Conservation (phyloP, 2,329 filamentous ascomycete species). For the Endoconidiophora laricicola region DNA sequence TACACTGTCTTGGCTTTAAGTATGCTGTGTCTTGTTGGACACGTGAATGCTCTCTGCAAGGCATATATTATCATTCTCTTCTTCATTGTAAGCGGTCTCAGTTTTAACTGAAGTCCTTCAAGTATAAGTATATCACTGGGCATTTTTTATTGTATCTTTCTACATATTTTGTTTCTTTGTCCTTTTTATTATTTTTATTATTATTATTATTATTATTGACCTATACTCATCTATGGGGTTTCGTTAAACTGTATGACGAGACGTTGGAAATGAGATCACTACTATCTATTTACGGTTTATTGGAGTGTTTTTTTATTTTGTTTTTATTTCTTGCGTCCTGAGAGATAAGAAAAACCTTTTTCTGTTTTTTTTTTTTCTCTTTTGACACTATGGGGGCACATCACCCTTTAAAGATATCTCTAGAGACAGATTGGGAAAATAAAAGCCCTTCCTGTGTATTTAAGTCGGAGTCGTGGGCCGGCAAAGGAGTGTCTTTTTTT, state of each 20-base stretch:
- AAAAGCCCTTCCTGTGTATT: no score
- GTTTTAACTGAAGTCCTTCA: neutral
- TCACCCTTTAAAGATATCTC: no score
- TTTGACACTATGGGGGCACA: neutral
- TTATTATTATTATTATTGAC: neutral
- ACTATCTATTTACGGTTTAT: neutral
- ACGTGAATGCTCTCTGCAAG: no score
- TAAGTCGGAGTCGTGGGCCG: no score
- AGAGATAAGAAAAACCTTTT: neutral
- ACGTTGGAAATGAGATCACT: neutral
- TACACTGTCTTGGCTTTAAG: neutral
- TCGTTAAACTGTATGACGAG: neutral
- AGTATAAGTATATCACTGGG: neutral
- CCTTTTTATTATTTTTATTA: neutral
- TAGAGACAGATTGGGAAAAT: neutral
- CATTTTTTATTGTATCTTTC: conserved; percentile 1
- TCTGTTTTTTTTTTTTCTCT: neutral
- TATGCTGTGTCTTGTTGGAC: neutral
- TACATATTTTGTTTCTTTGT: neutral
- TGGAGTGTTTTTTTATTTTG: neutral
- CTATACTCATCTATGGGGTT: neutral
- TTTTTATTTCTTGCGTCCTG: neutral
- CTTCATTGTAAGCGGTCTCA: neutral
- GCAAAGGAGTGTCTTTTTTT: no score
- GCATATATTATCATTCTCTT: neutral